Evolutionary conservation across 2,329 filamentous ascomycete species (phyloP), one percentile per base, ranked within the genome.

Genomic region (Diaporthe velutina): DNA sequence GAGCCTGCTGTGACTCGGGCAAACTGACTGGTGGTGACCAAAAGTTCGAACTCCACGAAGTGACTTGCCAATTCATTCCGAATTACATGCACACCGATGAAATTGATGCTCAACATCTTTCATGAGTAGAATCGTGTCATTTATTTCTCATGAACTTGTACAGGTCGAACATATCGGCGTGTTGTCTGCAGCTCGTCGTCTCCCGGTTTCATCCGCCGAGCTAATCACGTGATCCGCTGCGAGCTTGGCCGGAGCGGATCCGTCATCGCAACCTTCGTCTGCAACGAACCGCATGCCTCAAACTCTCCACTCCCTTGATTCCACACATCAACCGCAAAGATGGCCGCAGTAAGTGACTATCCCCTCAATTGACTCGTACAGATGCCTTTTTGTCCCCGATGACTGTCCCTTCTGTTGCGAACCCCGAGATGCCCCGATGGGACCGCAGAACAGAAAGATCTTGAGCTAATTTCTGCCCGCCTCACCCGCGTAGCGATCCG

Each of bases 401-500:
- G 66, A 64, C 38, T 22, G 2, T 42, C 22, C 19, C 17, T 4
- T 13, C 28, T 40, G 38, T 15, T 42, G 12, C 45, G 17, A 2
- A 33, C 30, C 8, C 35, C 66, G 58, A 54, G 45, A 55, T 40
- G 10, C 22, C 30, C 45, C 57, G 58, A 22, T 17, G 25, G 10
- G 25, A 54, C 64, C 45, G 52, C 72, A 48, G 54, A 50, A 22
- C 50, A 17, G 22, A 52, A 52, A 42, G 58, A 57, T 72, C 76
- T 79, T 88, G 88, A 90, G 88, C 89, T 90, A 90, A 90, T 90
- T 90, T 88, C 83, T 79, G 79, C 76, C 79, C 78, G 73, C 79
- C 79, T 76, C 71, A 68, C 76, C 77, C 75, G 77, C 78, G 85
- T 86, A 98, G 96, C 94, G 95, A 91, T 98, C 95, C 92, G 96